phyloP scores from a whole-genome alignment of 1,284 basidiomycete species.

The Cutaneotrichosporon cutaneum region DNA sequence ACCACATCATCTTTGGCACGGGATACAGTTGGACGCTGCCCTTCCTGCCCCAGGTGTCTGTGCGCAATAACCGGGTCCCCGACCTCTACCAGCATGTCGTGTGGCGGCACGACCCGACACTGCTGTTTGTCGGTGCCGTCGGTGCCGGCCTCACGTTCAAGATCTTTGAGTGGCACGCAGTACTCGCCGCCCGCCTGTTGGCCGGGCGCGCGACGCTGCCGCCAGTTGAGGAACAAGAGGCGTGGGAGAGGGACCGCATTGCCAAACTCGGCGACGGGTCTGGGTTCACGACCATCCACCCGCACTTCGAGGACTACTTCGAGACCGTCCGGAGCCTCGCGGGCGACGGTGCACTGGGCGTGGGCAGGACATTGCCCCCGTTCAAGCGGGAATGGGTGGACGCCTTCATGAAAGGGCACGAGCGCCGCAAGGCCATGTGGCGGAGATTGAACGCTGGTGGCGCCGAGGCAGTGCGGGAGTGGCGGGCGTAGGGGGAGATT shows the following conservation, averaged over 20 bases:
- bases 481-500: not conserved
- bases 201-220: constrained; percentile 35
- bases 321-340: constrained; percentile 9
- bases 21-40: constrained; percentile 19
- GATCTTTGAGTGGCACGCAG: constrained; percentile 43
- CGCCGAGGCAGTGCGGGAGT: not conserved
- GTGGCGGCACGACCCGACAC: constrained; percentile 58
- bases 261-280: constrained; percentile 11
- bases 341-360: constrained; percentile 6
- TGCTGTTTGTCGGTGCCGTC: constrained; percentile 52
- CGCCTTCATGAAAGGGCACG: constrained; percentile 15
- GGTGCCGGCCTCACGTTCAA: constrained; percentile 41
- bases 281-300: constrained; percentile 5
- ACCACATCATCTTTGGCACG: constrained; percentile 21
- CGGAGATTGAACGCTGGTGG: constrained; percentile 9
- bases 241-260: constrained; percentile 15
- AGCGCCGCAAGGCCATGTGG: constrained; percentile 18
- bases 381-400: constrained; percentile 16
- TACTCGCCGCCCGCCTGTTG: constrained; percentile 37
- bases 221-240: constrained; percentile 1
- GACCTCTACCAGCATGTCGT: constrained; percentile 57
- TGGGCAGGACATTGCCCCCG: constrained; percentile 11
- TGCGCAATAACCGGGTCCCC: constrained; percentile 56
- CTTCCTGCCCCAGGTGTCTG: constrained; percentile 33
- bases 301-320: constrained; percentile 21